These are phyloP conservation scores for Zea mays DNA, from an alignment of 176 grass and related monocot species.

Conservation along the genomic window Zm-B73-REFERENCE-NAM-5.0 NC_050096.1:259012501-259013000, in stretches of 20 bases:
- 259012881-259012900: background rate
- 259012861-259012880: background rate
- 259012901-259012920: background rate
- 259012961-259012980: slow-evolving; percentile 61
- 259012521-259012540: slow-evolving; percentile 68
- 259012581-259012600: slow-evolving; percentile 63
- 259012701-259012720: background rate
- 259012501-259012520: slow-evolving; percentile 63
- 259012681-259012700: slow-evolving; percentile 79
- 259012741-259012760: slow-evolving; percentile 20
- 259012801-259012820: background rate
- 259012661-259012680: slow-evolving; percentile 57
- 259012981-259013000: slow-evolving; percentile 62
- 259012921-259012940: background rate
- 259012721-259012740: background rate
- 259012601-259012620: slow-evolving; percentile 57
- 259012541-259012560: slow-evolving; percentile 58
- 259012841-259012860: background rate
- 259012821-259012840: background rate
- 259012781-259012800: background rate
- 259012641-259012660: slow-evolving; percentile 57
- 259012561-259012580: slow-evolving; percentile 57
- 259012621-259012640: slow-evolving; percentile 71
- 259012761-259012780: background rate
- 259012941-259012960: slow-evolving; percentile 6